Conservation (phyloP, 2,329 filamentous ascomycete species). For the Clonostachys chloroleuca region DNA sequence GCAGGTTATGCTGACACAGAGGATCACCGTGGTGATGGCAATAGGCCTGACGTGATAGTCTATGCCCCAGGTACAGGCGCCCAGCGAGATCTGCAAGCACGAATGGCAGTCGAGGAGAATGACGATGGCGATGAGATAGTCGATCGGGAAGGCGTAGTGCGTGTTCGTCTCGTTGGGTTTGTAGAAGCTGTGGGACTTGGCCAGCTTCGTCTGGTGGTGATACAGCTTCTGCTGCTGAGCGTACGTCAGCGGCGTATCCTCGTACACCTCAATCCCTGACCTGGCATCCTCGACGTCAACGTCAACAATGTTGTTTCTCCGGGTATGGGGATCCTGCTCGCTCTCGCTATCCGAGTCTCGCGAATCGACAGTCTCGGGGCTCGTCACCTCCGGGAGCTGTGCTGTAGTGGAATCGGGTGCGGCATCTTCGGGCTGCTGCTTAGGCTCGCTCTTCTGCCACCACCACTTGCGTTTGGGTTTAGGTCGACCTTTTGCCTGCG, state of each 20-base stretch:
- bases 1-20: slow-evolving; percentile 71
- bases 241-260: slow-evolving; percentile 57
- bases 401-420: background rate
- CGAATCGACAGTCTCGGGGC: background rate
- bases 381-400: background rate
- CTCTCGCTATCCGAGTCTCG: background rate
- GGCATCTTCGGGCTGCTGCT: background rate
- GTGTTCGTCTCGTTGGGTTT: slow-evolving; percentile 83
- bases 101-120: slow-evolving; percentile 76
- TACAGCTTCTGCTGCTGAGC: slow-evolving; percentile 65
- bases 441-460: background rate
- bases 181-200: slow-evolving; percentile 83
- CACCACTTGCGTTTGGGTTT: background rate
- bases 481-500: slow-evolving; percentile 10
- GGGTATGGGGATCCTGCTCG: slow-evolving; percentile 1
- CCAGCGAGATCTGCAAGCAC: slow-evolving; percentile 74
- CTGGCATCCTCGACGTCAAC: slow-evolving; percentile 33
- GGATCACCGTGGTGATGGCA: slow-evolving; percentile 75
- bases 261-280: slow-evolving; percentile 30
- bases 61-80: slow-evolving; percentile 75
- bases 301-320: slow-evolving; percentile 13
- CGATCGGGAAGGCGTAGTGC: slow-evolving; percentile 73
- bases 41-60: slow-evolving; percentile 64
- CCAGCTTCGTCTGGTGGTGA: slow-evolving; percentile 76
- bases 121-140: slow-evolving; percentile 72